Base-by-base conservation (phyloP, 1,284 basidiomycete genomes). In the Apiotrichum brassicae region DNA sequence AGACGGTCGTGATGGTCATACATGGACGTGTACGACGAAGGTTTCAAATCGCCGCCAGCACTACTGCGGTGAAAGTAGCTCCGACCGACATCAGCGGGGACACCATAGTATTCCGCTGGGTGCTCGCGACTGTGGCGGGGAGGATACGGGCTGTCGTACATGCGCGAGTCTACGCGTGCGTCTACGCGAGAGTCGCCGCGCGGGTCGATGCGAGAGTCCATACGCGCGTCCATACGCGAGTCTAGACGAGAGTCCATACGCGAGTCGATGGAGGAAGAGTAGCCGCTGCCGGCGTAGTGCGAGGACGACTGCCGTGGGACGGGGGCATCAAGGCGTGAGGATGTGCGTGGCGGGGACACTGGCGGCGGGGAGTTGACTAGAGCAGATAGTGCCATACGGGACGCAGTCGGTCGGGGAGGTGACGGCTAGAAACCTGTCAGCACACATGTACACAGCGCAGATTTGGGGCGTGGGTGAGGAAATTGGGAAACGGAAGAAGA, bases 361-460 rank as follows among this genome's bases (percentile, higher is more conserved):
- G 58, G 60, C n/a, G 64, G 61, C 20, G 64, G 61, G 16, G 63
- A 64, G 41, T 68, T 68, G 35, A 68, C 66, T 1, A 68, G 56
- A 3, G 64, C 62, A 3, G 65, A 68, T 14, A 68, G 51, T 16
- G 65, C 30, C 65, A 68, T 68, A 9, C 65, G 57, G 6, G 62
- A 50, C 4, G 63, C 54, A 12, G 57, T 53, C 4, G 59, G 58
- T 2, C 59, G 53, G 14, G 57, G 56, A 14, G 57, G 37, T 20
- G 62, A 45, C 6, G 49, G 28, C 47, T 46, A 34, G n/a, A 24
- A 19, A 16, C 9, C 28, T 26, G 46, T 47, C 14, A 50, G 45
- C 24, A 26, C 18, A n/a, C 28, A 30, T 11, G 14, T 30, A 30
- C 14, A 30, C 14, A 30, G n/a, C n/a, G n/a, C n/a, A n/a, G n/a